Evolutionary conservation across 2,329 filamentous ascomycete genomes (phyloP), one percentile per base, ranked within the genome.

Genomic region (Botryotinia globosa): DNA sequence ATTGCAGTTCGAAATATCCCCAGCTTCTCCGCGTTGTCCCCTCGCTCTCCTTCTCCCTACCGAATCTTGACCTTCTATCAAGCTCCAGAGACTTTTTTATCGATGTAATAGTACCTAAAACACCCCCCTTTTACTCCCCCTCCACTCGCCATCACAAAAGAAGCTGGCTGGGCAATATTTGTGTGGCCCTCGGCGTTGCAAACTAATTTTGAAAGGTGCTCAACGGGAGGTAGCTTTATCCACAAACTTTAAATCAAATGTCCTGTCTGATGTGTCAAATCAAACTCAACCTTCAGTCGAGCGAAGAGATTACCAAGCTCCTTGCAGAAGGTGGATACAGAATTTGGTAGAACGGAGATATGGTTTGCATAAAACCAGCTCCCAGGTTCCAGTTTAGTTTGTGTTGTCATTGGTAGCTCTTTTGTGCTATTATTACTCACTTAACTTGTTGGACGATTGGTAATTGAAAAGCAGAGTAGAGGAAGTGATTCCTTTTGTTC

Each of bases 391-490:
- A 16, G 22, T 29, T n/a, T 16, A 12, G 2, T 29, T n/a, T 54
- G 4, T 8, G 2, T n/a, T 29, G 3, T 29, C n/a, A 1, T 54
- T 16, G 14, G 16, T n/a, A n/a, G 51, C 51, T 29, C n/a, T 16
- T 54, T 54, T 54, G 25, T 16, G 25, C 25, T n/a, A 54, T n/a
- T n/a, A 2, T 54, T 29, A 16, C 51, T 54, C 25, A 8, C 1
- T 16, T 18, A 0, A 16, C 4, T 5, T 29, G 51, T 8, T 8
- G n/a, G 3, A 29, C 5, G 14, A 29, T 54, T 18, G 2, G 0
- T 54, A 0, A 29, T 54, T 54, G n/a, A 54, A 54, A 25, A 54
- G 0, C 2, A n/a, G 48, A 16, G 25, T 18, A 1, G 14, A 5
- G 29, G n/a, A 14, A 54, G 25, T 16, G 1, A 16, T 2, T 16